Evolutionary conservation across 768 basidiomycete species (phyloP).

Genomic region (Basidioascus undulatus): DNA sequence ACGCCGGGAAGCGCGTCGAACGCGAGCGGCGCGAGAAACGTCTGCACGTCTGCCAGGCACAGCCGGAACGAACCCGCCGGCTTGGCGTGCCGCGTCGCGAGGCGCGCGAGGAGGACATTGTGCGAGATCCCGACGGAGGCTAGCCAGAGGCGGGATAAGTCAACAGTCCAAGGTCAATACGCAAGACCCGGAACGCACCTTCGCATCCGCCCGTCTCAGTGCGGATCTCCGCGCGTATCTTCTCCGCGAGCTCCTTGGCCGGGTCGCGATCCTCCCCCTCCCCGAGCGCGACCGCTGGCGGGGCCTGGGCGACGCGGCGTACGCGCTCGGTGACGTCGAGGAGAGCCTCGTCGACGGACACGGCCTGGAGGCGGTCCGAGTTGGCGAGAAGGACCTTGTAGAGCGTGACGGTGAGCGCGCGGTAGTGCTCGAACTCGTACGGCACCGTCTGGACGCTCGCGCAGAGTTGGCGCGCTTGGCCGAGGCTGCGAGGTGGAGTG

Average conservation of each 20-base stretch:
- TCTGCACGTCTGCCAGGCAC: constrained; percentile 25
- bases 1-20: constrained; percentile 73
- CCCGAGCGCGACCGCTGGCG: constrained; percentile 10
- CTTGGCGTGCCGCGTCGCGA: constrained; percentile 77
- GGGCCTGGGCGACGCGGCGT: constrained; percentile 23
- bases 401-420: constrained; percentile 50
- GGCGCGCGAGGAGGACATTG: constrained; percentile 75
- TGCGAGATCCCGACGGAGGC: constrained; percentile 56
- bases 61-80: constrained; percentile 72
- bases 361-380: constrained; percentile 65
- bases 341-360: constrained; percentile 87
- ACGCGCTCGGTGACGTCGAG: constrained; percentile 49
- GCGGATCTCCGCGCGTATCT: constrained; percentile 49
- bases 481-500: constrained; percentile 31
- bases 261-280: constrained; percentile 23
- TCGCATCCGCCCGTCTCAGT: constrained; percentile 67
- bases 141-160: too few species aligned
- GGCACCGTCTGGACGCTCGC: constrained; percentile 51
- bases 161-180: not conserved
- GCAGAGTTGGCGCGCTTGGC: constrained; percentile 55
- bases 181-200: constrained; percentile 24
- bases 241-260: constrained; percentile 55
- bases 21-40: constrained; percentile 38
- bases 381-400: constrained; percentile 77
- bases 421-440: constrained; percentile 60